Conservation (phyloP, 2,329 filamentous ascomycete genomes). For the Aureobasidium sp. region DNA sequence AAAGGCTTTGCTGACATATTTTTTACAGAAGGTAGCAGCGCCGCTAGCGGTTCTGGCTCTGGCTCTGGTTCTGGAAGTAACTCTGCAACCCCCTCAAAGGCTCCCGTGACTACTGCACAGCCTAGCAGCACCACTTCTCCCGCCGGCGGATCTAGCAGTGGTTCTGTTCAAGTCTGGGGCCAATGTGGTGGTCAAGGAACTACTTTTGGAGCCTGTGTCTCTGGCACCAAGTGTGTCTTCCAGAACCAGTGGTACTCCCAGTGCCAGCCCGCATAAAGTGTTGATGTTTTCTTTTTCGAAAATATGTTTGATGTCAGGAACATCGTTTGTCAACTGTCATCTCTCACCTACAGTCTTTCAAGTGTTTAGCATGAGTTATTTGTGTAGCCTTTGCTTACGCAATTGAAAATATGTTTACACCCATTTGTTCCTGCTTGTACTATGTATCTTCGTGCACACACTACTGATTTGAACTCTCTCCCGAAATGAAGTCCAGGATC, state of each 20-base stretch:
- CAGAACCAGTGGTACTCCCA: neutral
- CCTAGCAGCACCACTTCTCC: neutral
- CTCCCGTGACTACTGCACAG: neutral
- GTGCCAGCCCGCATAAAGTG: neutral
- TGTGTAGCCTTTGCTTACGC: too few relatives aligned
- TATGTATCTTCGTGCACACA: too few relatives aligned
- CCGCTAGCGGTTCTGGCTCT: neutral
- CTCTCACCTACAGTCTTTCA: too few relatives aligned
- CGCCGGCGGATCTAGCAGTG: neutral
- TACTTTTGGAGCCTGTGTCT: neutral
- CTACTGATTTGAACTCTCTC: too few relatives aligned
- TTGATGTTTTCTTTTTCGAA: too few relatives aligned
- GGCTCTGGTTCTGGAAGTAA: neutral
- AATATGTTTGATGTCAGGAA: too few relatives aligned
- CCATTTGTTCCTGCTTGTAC: too few relatives aligned
- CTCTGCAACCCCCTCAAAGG: neutral
- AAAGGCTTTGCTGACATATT: neutral
- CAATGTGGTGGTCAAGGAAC: neutral
- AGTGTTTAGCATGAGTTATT: too few relatives aligned
- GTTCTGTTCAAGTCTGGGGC: neutral
- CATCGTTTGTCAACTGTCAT: too few relatives aligned
- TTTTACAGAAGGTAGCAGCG: neutral
- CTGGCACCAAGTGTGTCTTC: neutral
- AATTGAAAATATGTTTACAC: too few relatives aligned
- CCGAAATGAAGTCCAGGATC: too few relatives aligned